phyloP scores from a whole-genome alignment of 208 protist species.

The Leishmania braziliensis region DNA sequence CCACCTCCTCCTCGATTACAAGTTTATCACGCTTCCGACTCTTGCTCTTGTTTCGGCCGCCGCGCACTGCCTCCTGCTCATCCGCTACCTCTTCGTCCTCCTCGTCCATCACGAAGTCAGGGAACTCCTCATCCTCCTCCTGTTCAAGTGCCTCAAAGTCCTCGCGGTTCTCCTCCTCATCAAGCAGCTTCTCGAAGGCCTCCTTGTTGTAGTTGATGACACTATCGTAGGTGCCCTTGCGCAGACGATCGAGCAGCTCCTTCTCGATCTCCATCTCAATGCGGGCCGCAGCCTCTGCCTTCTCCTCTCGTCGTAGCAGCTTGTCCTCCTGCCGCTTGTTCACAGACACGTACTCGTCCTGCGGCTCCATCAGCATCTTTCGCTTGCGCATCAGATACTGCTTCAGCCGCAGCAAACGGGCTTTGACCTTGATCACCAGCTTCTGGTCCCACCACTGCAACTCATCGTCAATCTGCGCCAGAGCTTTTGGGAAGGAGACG shows the following conservation, averaged over 20 bases:
- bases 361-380: constrained; percentile 93
- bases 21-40: constrained; percentile 65
- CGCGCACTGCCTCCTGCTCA: constrained; percentile 31
- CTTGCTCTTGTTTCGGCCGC: constrained; percentile 24
- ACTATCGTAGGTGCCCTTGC: constrained; percentile 92
- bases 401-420: constrained; percentile 97
- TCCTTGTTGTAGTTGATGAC: constrained; percentile 92
- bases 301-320: constrained; percentile 94
- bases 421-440: constrained; percentile 97
- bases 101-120: constrained; percentile 91
- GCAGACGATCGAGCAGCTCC: constrained; percentile 97
- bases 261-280: constrained; percentile 97
- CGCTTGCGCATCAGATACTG: constrained; percentile 98
- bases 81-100: constrained; percentile 81
- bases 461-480: constrained; percentile 96
- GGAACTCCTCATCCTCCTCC: constrained; percentile 86
- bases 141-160: constrained; percentile 78
- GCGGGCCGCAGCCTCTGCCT: constrained; percentile 96
- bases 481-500: constrained; percentile 95
- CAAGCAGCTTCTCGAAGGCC: constrained; percentile 86
- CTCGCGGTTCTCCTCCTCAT: constrained; percentile 84
- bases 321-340: constrained; percentile 98
- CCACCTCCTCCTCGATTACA: constrained; percentile 88
- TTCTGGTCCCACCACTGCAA: constrained; percentile 97
- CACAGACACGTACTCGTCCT: constrained; percentile 95